phyloP scores from a whole-genome alignment of 208 protist species.

The Zelonia costaricensis region DNA sequence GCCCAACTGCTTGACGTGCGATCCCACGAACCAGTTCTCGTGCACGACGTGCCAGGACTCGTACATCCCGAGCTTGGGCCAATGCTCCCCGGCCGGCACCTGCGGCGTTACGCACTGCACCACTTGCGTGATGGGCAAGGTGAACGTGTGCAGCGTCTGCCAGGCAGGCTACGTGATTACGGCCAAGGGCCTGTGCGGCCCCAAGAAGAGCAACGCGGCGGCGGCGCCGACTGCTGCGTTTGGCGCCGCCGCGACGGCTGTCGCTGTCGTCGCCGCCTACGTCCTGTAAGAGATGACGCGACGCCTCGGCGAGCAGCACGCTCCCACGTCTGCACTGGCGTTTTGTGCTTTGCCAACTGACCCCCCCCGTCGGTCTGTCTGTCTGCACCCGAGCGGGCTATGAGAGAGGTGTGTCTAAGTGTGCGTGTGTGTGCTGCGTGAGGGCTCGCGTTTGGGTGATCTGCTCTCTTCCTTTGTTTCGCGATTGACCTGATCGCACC shows the following conservation, averaged over 20 bases:
- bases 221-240: constrained; percentile 3
- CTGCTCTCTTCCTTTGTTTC: too few relatives aligned
- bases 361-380: too few relatives aligned
- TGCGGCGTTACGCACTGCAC: constrained; percentile 14
- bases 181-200: background rate
- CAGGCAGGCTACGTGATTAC: background rate
- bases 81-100: constrained; percentile 5
- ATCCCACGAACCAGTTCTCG: background rate
- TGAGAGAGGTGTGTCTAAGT: too few relatives aligned
- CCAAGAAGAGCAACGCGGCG: background rate
- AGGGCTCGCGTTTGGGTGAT: too few relatives aligned
- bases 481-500: too few relatives aligned
- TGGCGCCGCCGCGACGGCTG: background rate
- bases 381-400: too few relatives aligned
- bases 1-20: constrained; percentile 7
- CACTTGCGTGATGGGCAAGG: background rate
- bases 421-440: too few relatives aligned
- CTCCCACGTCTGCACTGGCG: too few relatives aligned
- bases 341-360: too few relatives aligned
- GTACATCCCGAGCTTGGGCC: constrained; percentile 2
- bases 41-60: background rate
- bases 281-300: background rate
- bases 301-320: background rate
- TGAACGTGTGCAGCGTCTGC: constrained; percentile 2
- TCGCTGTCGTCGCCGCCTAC: background rate